Base-by-base conservation (phyloP, 2,329 filamentous ascomycete species). In the Pleoardoris graminearum region DNA sequence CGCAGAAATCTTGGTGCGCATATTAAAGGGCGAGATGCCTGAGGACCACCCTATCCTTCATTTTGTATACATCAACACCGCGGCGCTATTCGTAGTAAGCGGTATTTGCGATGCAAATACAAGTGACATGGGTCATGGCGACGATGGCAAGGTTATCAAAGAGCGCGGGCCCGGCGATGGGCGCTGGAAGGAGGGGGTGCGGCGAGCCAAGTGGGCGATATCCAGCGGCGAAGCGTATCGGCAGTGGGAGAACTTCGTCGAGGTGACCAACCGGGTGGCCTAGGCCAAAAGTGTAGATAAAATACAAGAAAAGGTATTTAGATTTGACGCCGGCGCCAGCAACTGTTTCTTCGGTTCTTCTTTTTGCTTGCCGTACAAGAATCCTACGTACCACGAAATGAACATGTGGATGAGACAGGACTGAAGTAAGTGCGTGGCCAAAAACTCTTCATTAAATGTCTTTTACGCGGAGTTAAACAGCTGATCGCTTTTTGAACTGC, bases 11-110 rank as follows among this genome's bases (percentile, higher is more conserved):
- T 76, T 99, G 54, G 86, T 86, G 71, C 82, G 82, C 56, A 88
- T 99, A 37, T 75, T 99, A 51, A 80, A 81, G 46, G 88, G 89
- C 57, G 82, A 95, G 72, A 73, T 95, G 41, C 77, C 85, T 0
- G 82, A 82, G 10, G 85, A 96, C 62, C 85, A 96, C 63, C 91
- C 94, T 0, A 90, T 99, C 47, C 75, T 97, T 56, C 88, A 96
- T 69, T 99, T 99, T 68, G 91, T 99, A 17, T 81, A 97, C 46
- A 89, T 97, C 75, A 99, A 99, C 69, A 89, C 93, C 1, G 92
- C 93, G 0, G 90, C 91, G 1, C 77, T 99, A 46, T 82, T 99
- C 48, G 93, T 96, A 0, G 83, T 89, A 3, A 88, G 90, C 2
- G 94, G 94, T 3, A 80, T 96, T 29, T 96, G 91, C 69, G 93